Conservation (phyloP, 768 basidiomycete genomes). For the Psilocybe sp. region DNA sequence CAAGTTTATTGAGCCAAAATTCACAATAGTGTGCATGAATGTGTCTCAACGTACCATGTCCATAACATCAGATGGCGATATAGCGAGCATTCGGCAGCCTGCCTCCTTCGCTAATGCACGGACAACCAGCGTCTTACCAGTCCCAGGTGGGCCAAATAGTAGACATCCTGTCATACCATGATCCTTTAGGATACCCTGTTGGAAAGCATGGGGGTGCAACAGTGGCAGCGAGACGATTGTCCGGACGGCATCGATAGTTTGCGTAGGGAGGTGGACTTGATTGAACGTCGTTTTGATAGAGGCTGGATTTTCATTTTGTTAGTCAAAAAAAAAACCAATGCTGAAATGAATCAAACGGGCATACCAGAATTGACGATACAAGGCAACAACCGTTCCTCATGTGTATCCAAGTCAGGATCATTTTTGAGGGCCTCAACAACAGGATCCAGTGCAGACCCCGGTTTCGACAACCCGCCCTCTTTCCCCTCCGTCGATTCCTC, state of each 20-base stretch:
- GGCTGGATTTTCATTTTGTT: slow-evolving; percentile 32
- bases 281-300: slow-evolving; percentile 81
- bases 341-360: slow-evolving; percentile 19
- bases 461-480: slow-evolving; percentile 27
- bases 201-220: slow-evolving; percentile 83
- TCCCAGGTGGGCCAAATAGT: slow-evolving; percentile 89
- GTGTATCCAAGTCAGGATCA: slow-evolving; percentile 71
- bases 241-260: slow-evolving; percentile 89
- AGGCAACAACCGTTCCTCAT: slow-evolving; percentile 76
- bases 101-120: slow-evolving; percentile 91
- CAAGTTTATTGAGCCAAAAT: background rate
- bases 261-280: slow-evolving; percentile 84
- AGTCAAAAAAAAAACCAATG: slow-evolving; percentile 8
- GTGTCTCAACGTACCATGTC: slow-evolving; percentile 67
- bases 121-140: slow-evolving; percentile 86
- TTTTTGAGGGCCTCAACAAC: slow-evolving; percentile 75
- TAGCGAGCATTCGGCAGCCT: slow-evolving; percentile 87
- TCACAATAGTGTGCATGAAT: slow-evolving; percentile 1
- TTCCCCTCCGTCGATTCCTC: slow-evolving; percentile 34
- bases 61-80: slow-evolving; percentile 93
- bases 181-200: slow-evolving; percentile 84
- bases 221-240: slow-evolving; percentile 89
- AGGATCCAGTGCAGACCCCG: slow-evolving; percentile 53
- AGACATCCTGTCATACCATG: slow-evolving; percentile 91
- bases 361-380: slow-evolving; percentile 85